Percentiles rank a stretch among this genome's conserved stretches.
Conservation (phyloP, 345 rosid genomes). For the Eucalyptus decipiens region DNA sequence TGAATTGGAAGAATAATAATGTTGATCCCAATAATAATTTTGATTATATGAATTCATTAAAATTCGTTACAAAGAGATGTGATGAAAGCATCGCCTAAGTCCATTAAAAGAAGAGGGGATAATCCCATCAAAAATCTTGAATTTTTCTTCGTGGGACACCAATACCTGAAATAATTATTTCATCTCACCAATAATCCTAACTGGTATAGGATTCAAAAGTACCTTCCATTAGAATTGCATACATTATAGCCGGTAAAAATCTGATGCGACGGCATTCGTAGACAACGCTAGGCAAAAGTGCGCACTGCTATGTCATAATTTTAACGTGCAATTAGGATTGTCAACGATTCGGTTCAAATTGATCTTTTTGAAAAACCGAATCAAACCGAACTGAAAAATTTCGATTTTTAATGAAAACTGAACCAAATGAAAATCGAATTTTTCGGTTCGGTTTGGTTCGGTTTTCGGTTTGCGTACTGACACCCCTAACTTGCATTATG, state of each 20-base stretch:
- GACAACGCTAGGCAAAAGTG: not conserved
- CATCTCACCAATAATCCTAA: not conserved
- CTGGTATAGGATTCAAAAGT: not conserved
- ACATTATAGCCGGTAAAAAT: not conserved
- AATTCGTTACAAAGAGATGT: not conserved
- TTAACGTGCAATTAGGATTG: too few species aligned
- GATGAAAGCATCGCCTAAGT: accelerated
- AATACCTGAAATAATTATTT: accelerated
- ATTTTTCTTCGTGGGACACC: not conserved
- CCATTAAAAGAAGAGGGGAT: not conserved
- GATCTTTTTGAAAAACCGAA: too few species aligned
- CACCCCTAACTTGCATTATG: too few species aligned
- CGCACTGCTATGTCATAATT: accelerated
- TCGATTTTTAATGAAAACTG: too few species aligned
- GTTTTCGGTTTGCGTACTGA: too few species aligned
- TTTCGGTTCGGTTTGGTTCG: too few species aligned
- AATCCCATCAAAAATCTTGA: not conserved
- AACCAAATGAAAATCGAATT: too few species aligned
- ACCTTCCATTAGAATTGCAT: not conserved
- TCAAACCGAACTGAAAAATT: too few species aligned
- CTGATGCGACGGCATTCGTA: accelerated
- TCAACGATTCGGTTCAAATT: too few species aligned
- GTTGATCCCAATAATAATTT: not conserved
- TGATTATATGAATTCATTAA: not conserved
- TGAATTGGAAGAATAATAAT: not conserved